These are phyloP conservation scores for Geotrichum ghanense DNA, from an alignment of 805 yeast genomes.

Conservation along the genomic window DNA sequence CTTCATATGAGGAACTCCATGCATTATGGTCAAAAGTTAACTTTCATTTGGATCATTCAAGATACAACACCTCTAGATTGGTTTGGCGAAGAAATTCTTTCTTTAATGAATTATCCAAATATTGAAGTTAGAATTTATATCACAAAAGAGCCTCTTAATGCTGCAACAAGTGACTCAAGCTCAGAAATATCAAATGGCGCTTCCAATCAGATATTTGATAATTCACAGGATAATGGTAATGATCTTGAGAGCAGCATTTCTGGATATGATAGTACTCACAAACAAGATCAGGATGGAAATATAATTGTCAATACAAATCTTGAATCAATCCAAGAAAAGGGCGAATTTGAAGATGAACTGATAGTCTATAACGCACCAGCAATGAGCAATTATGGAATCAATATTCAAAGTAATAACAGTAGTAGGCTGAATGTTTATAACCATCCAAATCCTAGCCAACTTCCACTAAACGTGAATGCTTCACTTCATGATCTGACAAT, in stretches of 20 bases:
- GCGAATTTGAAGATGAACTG: neutral
- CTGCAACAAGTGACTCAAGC: constrained; percentile 39
- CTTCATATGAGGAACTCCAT: constrained; percentile 17
- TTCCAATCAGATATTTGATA: constrained; percentile 60
- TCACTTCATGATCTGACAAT: neutral
- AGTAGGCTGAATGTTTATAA: neutral
- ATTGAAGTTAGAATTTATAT: constrained; percentile 16
- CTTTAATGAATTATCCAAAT: constrained; percentile 17
- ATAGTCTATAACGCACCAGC: neutral
- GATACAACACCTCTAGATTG: constrained; percentile 36
- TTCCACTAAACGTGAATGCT: neutral
- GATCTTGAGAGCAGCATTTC: constrained; percentile 28
- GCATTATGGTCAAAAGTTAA: constrained; percentile 24
- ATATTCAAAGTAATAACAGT: neutral
- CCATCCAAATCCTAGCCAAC: constrained; percentile 2
- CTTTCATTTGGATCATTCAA: constrained; percentile 52
- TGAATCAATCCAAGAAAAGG: neutral
- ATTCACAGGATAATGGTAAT: neutral
- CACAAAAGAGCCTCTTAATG: constrained; percentile 34
- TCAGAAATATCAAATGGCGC: constrained; percentile 28
- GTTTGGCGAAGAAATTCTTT: constrained; percentile 31
- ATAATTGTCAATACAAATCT: too few species aligned
- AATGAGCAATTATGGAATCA: neutral
- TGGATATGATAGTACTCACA: neutral
- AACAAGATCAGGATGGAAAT: neutral